A percentile compares a stretch with the other conserved stretches of the same genome.
Conservation (phyloP, 345 rosid species). For the Syzygium aromaticum region DNA sequence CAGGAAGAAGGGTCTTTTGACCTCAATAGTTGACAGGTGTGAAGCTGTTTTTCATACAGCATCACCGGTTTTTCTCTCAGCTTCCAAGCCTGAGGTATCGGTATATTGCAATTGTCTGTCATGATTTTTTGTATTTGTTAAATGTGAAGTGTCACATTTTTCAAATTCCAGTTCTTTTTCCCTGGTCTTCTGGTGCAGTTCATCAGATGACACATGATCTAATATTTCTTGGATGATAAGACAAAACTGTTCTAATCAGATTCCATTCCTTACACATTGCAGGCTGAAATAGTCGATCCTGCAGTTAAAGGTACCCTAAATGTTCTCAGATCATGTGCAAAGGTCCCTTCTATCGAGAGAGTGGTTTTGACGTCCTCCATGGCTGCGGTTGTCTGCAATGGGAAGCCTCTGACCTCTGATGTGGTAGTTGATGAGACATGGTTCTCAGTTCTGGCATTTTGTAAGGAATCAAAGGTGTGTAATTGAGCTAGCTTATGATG, state of each 20-base stretch:
- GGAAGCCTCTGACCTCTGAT: slow-evolving; percentile 20
- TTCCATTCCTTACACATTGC: not conserved
- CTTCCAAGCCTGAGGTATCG: slow-evolving; percentile 12
- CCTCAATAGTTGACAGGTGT: slow-evolving; percentile 20
- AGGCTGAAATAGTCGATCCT: slow-evolving; percentile 34
- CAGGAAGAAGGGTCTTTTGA: slow-evolving; percentile 26
- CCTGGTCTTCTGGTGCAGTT: not conserved
- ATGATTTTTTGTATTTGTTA: not conserved
- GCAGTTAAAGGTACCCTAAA: slow-evolving; percentile 44
- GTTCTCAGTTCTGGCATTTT: slow-evolving; percentile 29
- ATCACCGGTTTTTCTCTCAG: slow-evolving; percentile 9
- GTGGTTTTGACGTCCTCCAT: slow-evolving; percentile 40
- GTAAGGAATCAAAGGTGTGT: slow-evolving; percentile 14
- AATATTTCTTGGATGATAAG: not conserved
- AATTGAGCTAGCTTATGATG: not conserved
- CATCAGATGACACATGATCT: not conserved
- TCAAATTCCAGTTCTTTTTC: not conserved
- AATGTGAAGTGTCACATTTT: not conserved
- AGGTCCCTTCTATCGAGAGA: slow-evolving; percentile 30
- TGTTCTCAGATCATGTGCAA: slow-evolving; percentile 38
- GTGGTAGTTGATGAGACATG: slow-evolving; percentile 41
- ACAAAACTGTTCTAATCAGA: not conserved
- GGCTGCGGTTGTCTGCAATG: slow-evolving; percentile 19
- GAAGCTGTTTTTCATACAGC: slow-evolving; percentile 26
- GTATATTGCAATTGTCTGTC: not conserved